A percentile compares a stretch with the other conserved stretches of the same genome.
phyloP scores from a whole-genome alignment of 768 basidiomycete genomes.

The Strobilomyces echinocephalus region DNA sequence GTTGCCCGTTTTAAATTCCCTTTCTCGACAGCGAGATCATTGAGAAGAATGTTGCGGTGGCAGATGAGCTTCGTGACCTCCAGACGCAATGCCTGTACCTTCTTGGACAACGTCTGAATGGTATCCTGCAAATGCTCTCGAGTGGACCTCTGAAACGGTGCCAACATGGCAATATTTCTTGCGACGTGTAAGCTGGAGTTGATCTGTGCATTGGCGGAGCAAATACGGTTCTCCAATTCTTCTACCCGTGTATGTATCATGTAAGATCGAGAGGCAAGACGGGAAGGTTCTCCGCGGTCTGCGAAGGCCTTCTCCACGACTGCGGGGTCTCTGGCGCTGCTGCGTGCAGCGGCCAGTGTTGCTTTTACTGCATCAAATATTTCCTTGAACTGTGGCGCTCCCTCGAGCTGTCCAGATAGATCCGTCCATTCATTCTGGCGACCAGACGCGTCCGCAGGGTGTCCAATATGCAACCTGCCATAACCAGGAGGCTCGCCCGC shows the following conservation, averaged over 20 bases:
- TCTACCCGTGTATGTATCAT: slow-evolving; percentile 57
- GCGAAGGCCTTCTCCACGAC: slow-evolving; percentile 11
- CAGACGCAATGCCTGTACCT: slow-evolving; percentile 62
- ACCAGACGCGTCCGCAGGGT: slow-evolving; percentile 30
- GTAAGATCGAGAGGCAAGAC: slow-evolving; percentile 45
- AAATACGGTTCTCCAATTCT: slow-evolving; percentile 59
- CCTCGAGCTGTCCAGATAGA: slow-evolving; percentile 51
- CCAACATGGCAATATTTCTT: slow-evolving; percentile 78
- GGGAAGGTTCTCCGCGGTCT: slow-evolving; percentile 22
- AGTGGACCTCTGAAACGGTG: slow-evolving; percentile 83
- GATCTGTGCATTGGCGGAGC: slow-evolving; percentile 51
- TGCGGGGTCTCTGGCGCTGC: slow-evolving; percentile 28
- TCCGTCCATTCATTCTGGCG: slow-evolving; percentile 11
- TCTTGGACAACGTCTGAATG: slow-evolving; percentile 58
- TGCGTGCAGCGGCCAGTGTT: slow-evolving; percentile 58
- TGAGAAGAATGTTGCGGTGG: slow-evolving; percentile 67
- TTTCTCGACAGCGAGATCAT: slow-evolving; percentile 72
- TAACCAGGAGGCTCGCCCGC: slow-evolving; percentile 32
- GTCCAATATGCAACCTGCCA: slow-evolving; percentile 21
- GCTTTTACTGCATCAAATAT: slow-evolving; percentile 87
- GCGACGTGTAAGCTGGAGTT: slow-evolving; percentile 66
- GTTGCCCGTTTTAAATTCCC: slow-evolving; percentile 63
- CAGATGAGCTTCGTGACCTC: slow-evolving; percentile 71
- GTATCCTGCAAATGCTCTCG: slow-evolving; percentile 66
- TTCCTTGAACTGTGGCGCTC: slow-evolving; percentile 66